A percentile compares a stretch with the other conserved stretches of the same genome.
Conservation (phyloP, 2,329 filamentous ascomycete species). For the Aspergillus pseudoterreus region DNA sequence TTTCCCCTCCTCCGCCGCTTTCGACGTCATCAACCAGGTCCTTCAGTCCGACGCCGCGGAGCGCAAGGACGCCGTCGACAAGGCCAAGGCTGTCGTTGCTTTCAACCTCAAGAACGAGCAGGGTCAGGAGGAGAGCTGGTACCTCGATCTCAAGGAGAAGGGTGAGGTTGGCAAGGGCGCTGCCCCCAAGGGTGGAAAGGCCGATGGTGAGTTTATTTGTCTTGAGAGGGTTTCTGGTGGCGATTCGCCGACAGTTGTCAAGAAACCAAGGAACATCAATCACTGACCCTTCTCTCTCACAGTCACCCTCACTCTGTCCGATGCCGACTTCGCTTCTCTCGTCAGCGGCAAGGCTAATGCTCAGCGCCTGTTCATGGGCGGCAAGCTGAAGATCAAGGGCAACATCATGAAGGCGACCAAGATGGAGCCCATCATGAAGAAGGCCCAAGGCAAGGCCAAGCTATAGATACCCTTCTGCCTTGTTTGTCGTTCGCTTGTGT, state of each 20-base stretch:
- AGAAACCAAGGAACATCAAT: neutral
- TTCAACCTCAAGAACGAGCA: constrained; percentile 88
- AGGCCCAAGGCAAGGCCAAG: constrained; percentile 80
- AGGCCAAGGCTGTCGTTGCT: constrained; percentile 80
- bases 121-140: constrained; percentile 80
- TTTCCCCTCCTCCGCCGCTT: constrained; percentile 87
- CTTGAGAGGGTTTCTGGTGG: neutral
- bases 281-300: constrained; percentile 1
- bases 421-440: constrained; percentile 88
- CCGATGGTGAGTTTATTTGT: constrained; percentile 61
- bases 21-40: constrained; percentile 77
- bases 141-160: constrained; percentile 90
- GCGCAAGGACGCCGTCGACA: constrained; percentile 83
- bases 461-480: constrained; percentile 54
- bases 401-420: constrained; percentile 98
- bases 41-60: constrained; percentile 67
- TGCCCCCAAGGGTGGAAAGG: constrained; percentile 67
- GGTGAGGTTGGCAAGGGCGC: constrained; percentile 76
- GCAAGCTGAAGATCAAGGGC: constrained; percentile 96
- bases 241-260: neutral
- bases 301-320: constrained; percentile 84
- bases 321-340: constrained; percentile 81
- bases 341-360: constrained; percentile 86
- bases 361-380: constrained; percentile 94
- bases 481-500: constrained; percentile 1